Evolutionary conservation across 1,284 basidiomycete genomes (phyloP).

Genomic region (Malassezia arunalokei): DNA sequence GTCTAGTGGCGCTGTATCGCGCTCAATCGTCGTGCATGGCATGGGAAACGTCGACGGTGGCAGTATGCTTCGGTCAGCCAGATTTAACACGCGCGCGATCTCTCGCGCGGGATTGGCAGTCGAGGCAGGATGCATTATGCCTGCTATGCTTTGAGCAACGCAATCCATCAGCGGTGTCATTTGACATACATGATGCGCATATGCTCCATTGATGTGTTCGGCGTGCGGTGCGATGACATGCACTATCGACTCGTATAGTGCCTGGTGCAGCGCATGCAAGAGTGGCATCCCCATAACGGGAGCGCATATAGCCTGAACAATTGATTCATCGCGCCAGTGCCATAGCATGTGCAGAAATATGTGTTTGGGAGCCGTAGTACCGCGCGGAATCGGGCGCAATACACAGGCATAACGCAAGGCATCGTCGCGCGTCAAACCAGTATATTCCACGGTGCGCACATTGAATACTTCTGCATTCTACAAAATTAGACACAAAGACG

Average conservation of each 20-base stretch:
- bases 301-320: not conserved
- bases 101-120: not conserved
- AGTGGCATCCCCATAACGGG: not conserved
- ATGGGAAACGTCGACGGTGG: not conserved
- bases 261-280: not conserved
- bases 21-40: not conserved
- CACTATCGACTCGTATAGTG: not conserved
- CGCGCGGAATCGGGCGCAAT: not conserved
- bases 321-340: not conserved
- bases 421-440: not conserved
- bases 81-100: not conserved
- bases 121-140: not conserved
- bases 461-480: not conserved
- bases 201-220: not conserved
- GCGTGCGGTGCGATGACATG: not conserved
- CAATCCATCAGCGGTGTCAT: not conserved
- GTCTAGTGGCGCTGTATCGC: not conserved
- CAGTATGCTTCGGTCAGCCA: not conserved
- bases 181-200: not conserved
- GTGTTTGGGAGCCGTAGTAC: not conserved
- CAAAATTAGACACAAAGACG: not conserved
- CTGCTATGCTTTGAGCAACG: not conserved
- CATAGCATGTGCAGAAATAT: slow-evolving; percentile 1
- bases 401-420: not conserved
- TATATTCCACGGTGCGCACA: not conserved